Percentiles rank a stretch among this genome's conserved stretches.
Conservation (phyloP, 164 flowering plant genomes). For the Vitis riparia region DNA sequence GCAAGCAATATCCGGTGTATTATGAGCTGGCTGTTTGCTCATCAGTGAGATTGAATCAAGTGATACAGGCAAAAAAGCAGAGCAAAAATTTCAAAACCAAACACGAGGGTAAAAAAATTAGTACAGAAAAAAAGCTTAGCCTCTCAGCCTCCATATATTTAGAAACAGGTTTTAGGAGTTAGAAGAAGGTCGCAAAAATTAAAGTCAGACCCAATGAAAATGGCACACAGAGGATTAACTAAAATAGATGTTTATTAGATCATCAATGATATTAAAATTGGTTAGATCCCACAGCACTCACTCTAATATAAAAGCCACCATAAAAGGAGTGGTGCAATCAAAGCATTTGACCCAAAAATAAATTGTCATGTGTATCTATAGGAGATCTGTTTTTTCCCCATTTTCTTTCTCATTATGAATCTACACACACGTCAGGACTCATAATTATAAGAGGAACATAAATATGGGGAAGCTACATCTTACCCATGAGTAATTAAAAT, state of each 20-base stretch:
- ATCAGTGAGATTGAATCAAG: too few species aligned
- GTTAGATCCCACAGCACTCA: neutral
- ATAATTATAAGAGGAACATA: neutral
- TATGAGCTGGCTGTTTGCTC: too few species aligned
- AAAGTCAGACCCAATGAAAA: neutral
- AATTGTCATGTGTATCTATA: neutral
- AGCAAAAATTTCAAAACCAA: too few species aligned
- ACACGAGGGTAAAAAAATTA: too few species aligned
- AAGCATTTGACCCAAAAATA: neutral
- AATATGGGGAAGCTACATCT: neutral
- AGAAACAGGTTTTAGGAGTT: neutral
- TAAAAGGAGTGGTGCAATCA: neutral
- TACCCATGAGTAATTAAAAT: neutral
- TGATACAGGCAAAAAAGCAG: too few species aligned
- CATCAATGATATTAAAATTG: neutral
- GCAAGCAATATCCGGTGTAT: too few species aligned
- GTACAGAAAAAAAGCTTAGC: too few species aligned
- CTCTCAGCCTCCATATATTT: too few species aligned
- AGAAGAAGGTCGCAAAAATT: neutral
- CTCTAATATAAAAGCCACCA: neutral
- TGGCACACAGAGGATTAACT: neutral
- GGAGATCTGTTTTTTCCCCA: neutral
- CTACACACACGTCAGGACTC: neutral
- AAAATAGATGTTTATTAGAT: neutral
- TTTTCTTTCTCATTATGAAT: neutral